Evolutionary conservation across 768 basidiomycete genomes (phyloP).

Genomic region (Pleurotus cornucopiae): DNA sequence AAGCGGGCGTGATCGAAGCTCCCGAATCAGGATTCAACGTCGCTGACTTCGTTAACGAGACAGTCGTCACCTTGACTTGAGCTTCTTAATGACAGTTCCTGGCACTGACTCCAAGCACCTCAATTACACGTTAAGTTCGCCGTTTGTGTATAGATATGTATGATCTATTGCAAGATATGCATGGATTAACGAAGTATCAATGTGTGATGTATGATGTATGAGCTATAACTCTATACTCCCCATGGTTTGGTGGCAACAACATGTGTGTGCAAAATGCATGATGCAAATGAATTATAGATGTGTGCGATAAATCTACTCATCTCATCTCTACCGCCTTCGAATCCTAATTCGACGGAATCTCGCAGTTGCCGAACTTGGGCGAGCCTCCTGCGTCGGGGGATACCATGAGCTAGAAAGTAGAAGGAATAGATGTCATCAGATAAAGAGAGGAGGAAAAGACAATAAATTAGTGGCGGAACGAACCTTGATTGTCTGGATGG

Average conservation of each 20-base stretch:
- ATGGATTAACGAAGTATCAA: no score
- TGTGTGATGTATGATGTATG: no score
- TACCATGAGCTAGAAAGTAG: constrained; percentile 9
- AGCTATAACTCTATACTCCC: no score
- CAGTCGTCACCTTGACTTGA: constrained; percentile 49
- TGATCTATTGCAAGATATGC: no score
- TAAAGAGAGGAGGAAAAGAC: neutral
- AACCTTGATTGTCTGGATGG: constrained; percentile 71
- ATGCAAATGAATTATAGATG: no score
- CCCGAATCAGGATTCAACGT: constrained; percentile 53
- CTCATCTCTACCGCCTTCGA: no score
- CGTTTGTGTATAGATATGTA: no score
- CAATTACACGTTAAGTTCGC: no score
- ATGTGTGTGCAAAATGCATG: no score
- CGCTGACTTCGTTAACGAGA: constrained; percentile 51
- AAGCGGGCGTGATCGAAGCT: constrained; percentile 68
- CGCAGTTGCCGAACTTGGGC: constrained; percentile 12
- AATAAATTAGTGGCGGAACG: constrained; percentile 16
- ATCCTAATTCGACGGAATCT: constrained; percentile 4
- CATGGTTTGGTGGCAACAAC: no score
- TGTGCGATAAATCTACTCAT: no score
- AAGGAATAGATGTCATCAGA: neutral
- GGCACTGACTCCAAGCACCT: no score
- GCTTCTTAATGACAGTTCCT: neutral
- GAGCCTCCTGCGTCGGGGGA: constrained; percentile 7